Evolutionary conservation across 2,329 filamentous ascomycete genomes (phyloP), one percentile per base, ranked within the genome.

Genomic region (Epichloe baconii): DNA sequence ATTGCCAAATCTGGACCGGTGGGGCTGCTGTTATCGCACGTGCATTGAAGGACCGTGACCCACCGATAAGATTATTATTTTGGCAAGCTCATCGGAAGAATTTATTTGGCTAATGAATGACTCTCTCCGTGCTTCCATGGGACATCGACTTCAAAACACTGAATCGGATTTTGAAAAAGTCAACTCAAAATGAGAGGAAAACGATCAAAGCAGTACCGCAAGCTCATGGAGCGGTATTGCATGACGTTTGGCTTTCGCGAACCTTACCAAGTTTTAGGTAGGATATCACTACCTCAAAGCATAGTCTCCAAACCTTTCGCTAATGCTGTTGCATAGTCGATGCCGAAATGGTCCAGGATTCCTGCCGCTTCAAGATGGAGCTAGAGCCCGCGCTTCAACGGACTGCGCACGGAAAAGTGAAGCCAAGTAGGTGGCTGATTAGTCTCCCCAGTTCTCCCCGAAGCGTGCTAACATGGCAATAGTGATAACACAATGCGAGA

Each of bases 151-250:
- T 4, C 19, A 26, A 36, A 26, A 31, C 12, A 47, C 15, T 14
- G 17, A 14, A 26, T 19, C n/a, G 12, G 2, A 3, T 12, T n/a
- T 5, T 11, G 8, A 53, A 49, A 53, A 53, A 4, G 36, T 11
- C 19, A 8, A 44, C 48, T 50, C 57, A 70, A 58, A 5, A 74
- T 74, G 68, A 72, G 73, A 61, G 73, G 72, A 49, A 76, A 76
- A 63, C 67, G 75, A 14, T 73, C 72, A 21, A 77, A 77, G 57
- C 73, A 76, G 59, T 78, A 78, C 60, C 73, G 75, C 60, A 96
- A 96, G 81, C 82, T 96, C 62, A 94, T 98, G 83, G 84, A 88
- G 69, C 85, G 91, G 64, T 95, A 90, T 77, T 82, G 83, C 64
- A 78, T 91, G 66, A 83, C 82, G 54, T 96, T 95, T 65, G 85